These are phyloP conservation scores for Plasmodium falciparum DNA, from an alignment of 169 alveolate species.

Conservation along the genomic window DNA sequence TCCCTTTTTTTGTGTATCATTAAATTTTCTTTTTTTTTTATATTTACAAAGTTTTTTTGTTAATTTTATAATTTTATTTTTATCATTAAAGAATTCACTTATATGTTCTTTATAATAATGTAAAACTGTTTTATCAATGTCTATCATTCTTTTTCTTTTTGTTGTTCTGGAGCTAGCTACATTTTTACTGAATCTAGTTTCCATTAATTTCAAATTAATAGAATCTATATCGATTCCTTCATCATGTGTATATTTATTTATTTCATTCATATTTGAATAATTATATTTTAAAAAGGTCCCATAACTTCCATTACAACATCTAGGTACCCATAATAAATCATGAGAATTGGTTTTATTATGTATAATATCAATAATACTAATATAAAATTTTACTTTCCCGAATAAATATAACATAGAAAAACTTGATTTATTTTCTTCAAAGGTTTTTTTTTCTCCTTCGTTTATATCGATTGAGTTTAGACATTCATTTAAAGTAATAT, in stretches of 20 bases:
- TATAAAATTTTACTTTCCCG: constrained; percentile 74
- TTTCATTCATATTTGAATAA: constrained; percentile 45
- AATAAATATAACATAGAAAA: constrained; percentile 70
- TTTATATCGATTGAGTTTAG: constrained; percentile 1
- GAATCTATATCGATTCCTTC: constrained; percentile 70
- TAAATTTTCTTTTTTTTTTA: constrained; percentile 72
- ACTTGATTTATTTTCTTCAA: constrained; percentile 71
- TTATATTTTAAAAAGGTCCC: constrained; percentile 70
- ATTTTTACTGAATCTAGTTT: constrained; percentile 73
- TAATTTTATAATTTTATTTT: constrained; percentile 65
- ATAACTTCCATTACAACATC: constrained; percentile 74
- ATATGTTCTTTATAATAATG: constrained; percentile 76
- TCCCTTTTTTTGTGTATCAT: constrained; percentile 8
- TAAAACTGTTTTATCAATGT: constrained; percentile 72
- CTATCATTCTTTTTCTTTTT: constrained; percentile 77
- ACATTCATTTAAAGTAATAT: constrained; percentile 22
- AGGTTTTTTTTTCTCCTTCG: constrained; percentile 2
- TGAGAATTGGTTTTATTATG: constrained; percentile 72
- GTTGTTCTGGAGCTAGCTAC: constrained; percentile 76
- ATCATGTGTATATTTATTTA: constrained; percentile 60
- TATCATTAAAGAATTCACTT: constrained; percentile 68
- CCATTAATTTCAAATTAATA: constrained; percentile 69
- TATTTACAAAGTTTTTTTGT: constrained; percentile 71
- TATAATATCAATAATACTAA: constrained; percentile 70
- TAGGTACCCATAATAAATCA: constrained; percentile 76